Conservation (phyloP, 345 rosid species). For the Draba incana region DNA sequence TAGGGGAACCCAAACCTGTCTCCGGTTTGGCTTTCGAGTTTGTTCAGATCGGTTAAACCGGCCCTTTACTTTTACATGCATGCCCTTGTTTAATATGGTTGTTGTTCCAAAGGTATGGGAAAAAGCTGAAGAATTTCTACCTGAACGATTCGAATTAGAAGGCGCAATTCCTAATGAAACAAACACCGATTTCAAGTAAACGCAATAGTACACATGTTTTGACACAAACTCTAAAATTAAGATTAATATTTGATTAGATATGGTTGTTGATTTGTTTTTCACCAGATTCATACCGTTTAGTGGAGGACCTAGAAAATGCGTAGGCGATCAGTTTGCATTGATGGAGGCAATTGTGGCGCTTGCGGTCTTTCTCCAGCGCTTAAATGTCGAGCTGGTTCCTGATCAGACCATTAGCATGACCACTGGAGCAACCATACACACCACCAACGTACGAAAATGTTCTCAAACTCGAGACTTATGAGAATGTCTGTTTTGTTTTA, state of each 20-base stretch:
- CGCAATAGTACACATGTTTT: slow-evolving; percentile 11
- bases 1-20: neutral
- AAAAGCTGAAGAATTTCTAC: slow-evolving; percentile 83
- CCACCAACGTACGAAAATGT: slow-evolving; percentile 58
- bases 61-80: too few relatives aligned
- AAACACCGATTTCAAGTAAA: slow-evolving; percentile 87
- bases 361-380: slow-evolving; percentile 66
- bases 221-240: slow-evolving; percentile 14
- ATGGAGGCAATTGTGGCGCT: slow-evolving; percentile 89
- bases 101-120: slow-evolving; percentile 80
- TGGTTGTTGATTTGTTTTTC: slow-evolving; percentile 6
- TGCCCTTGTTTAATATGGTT: slow-evolving; percentile 6
- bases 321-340: slow-evolving; percentile 95
- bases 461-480: neutral
- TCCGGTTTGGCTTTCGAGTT: too few relatives aligned
- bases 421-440: slow-evolving; percentile 94
- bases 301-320: slow-evolving; percentile 96
- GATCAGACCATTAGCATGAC: slow-evolving; percentile 91
- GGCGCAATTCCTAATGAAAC: slow-evolving; percentile 87
- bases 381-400: slow-evolving; percentile 82
- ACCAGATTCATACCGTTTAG: slow-evolving; percentile 89
- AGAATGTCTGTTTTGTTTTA: neutral
- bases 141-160: slow-evolving; percentile 79
- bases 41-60: too few relatives aligned
- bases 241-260: neutral